Evolutionary conservation across 345 rosid species (phyloP).

Genomic region (Boechera divaricarpa): DNA sequence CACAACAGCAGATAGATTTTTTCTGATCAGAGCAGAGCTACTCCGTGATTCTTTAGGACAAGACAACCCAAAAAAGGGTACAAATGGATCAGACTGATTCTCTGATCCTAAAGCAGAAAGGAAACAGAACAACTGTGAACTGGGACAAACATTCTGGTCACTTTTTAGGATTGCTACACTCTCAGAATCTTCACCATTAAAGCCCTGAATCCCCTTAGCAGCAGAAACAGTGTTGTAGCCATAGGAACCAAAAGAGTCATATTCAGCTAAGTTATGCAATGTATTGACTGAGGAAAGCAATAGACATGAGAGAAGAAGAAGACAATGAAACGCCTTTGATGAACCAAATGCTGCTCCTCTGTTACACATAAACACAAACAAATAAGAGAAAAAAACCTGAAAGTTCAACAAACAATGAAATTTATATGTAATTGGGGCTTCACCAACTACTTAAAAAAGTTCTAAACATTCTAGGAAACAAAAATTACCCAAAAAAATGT

Average conservation of each 20-base stretch:
- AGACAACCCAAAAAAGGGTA: conserved; percentile 43
- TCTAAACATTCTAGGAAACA: conserved; percentile 8
- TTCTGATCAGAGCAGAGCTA: conserved; percentile 69
- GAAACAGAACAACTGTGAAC: conserved; percentile 63
- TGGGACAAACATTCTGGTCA: conserved; percentile 48
- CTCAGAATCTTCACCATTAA: conserved; percentile 41
- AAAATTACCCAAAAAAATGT: conserved; percentile 12
- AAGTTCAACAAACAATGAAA: background rate
- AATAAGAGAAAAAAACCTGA: background rate
- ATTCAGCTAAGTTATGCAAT: conserved; percentile 52
- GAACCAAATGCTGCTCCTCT: conserved; percentile 58
- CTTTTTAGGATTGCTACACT: conserved; percentile 25
- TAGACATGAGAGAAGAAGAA: conserved; percentile 62
- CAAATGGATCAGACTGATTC: conserved; percentile 41
- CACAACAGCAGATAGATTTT: conserved; percentile 81
- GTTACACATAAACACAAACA: conserved; percentile 28
- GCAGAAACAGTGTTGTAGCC: conserved; percentile 42
- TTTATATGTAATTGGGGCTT: background rate
- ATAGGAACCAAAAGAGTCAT: conserved; percentile 49
- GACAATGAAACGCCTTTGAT: conserved; percentile 49
- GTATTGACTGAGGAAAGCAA: conserved; percentile 55
- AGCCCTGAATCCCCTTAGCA: conserved; percentile 39
- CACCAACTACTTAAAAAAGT: background rate
- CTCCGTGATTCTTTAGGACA: conserved; percentile 43
- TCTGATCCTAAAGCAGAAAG: conserved; percentile 61